Base-by-base conservation (phyloP, 345 rosid species). In the Rhodomyrtus tomentosa region DNA sequence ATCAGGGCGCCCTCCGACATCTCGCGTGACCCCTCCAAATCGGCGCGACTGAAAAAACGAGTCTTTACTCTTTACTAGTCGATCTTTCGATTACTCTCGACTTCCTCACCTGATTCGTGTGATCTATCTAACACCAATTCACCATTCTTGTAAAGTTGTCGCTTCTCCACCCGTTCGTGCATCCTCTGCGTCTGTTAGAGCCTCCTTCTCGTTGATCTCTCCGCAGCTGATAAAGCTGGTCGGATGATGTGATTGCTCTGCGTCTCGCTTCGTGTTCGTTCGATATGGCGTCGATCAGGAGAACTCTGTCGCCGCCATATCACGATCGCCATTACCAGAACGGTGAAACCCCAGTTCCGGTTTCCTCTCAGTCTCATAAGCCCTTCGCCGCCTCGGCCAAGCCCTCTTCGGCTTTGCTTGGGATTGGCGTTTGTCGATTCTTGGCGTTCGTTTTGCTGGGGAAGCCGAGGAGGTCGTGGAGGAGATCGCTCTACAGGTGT, bases 271-370 rank as follows among this genome's bases (percentile, higher is more conserved):
- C 48, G 59, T 29, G 38, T 52, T 52, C 83, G 4, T 40, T 18
- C 83, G 20, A 18, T 81, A 95, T 95, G 99, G 98, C 98, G 50
- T 96, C 99, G 29, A 83, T 94, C 90, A 95, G 99, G 81, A 93
- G 99, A 85, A 93, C 98, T 82, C 94, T 94, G 80, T 96, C 99
- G 55, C 98, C 97, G 7, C 98, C 97, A 4, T 84, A 88, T 86
- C 94, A 87, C 82, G 95, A 94, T 86, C 96, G 96, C 25, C 80
- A 90, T 0, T 89, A 88, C 85, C 92, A 86, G 74, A 92, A 90
- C 84, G 95, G 95, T 22, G 89, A 87, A 89, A 2, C 87, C 87
- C 12, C 86, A 86, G 54, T 88, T 85, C 81, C 92, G 88, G 84
- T 82, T 81, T 10, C 45, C 48, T 21, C 59, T 40, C 48, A 59